Evolutionary conservation across 2,329 filamentous ascomycete species (phyloP).

Genomic region (Cucurbitaria berberidis): DNA sequence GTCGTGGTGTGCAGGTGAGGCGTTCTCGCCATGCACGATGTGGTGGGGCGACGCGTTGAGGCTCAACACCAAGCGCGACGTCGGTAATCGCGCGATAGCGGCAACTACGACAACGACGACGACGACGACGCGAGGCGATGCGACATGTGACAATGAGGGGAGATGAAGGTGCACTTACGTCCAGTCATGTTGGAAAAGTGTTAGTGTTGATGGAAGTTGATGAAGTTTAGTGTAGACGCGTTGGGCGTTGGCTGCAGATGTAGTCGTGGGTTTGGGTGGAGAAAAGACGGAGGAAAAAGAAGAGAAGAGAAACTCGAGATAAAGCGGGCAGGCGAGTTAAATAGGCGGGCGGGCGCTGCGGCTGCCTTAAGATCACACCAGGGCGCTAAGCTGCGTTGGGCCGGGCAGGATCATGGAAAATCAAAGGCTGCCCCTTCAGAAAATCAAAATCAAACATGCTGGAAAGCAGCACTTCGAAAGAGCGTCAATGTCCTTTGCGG

Average conservation of each 20-base stretch:
- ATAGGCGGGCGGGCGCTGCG: slow-evolving; percentile 23
- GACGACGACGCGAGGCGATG: slow-evolving; percentile 21
- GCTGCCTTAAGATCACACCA: slow-evolving; percentile 36
- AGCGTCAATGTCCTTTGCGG: slow-evolving; percentile 8
- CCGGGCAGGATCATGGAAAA: slow-evolving; percentile 20
- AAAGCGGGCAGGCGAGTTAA: slow-evolving; percentile 26
- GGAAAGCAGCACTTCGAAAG: slow-evolving; percentile 27
- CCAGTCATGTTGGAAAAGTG: slow-evolving; percentile 51
- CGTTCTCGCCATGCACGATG: slow-evolving; percentile 18
- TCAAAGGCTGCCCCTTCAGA: slow-evolving; percentile 21
- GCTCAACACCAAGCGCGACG: slow-evolving; percentile 35
- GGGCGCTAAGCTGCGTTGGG: slow-evolving; percentile 34
- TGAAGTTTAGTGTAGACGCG: slow-evolving; percentile 14
- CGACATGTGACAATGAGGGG: slow-evolving; percentile 15
- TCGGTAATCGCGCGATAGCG: slow-evolving; percentile 18
- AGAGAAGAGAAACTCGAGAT: slow-evolving; percentile 15
- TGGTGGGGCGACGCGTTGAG: slow-evolving; percentile 34
- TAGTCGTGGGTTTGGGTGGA: slow-evolving; percentile 12
- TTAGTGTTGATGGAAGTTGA: slow-evolving; percentile 32
- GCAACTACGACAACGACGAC: slow-evolving; percentile 13
- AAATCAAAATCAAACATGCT: slow-evolving; percentile 24
- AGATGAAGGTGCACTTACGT: slow-evolving; percentile 47
- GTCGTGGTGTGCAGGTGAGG: slow-evolving; percentile 18
- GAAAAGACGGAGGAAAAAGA: slow-evolving; percentile 20
- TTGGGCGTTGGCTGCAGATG: slow-evolving; percentile 7